These are phyloP conservation scores for Neopestalotiopsis clavispora DNA, from an alignment of 2,329 filamentous ascomycete species.

Conservation along the genomic window DNA sequence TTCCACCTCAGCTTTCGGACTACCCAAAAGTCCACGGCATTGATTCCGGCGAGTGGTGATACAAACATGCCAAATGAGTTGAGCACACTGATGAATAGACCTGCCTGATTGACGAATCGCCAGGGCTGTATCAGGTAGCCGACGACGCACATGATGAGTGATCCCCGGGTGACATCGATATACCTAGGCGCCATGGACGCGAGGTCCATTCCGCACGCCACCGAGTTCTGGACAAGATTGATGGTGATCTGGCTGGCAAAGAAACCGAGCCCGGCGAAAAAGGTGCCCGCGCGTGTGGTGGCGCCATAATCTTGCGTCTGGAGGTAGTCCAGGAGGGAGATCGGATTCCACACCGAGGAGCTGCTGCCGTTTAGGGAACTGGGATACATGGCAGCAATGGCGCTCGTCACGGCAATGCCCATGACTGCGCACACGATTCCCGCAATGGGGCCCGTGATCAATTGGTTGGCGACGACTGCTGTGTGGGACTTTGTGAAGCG, in stretches of 20 bases:
- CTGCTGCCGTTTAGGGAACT: constrained; percentile 2
- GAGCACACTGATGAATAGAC: constrained; percentile 18
- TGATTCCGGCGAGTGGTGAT: constrained; percentile 22
- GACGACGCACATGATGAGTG: constrained; percentile 23
- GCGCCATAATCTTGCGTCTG: constrained; percentile 19
- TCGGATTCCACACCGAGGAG: constrained; percentile 20
- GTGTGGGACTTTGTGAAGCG: constrained; percentile 16
- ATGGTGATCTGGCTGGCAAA: constrained; percentile 22
- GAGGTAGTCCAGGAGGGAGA: constrained; percentile 18
- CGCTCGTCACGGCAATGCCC: constrained; percentile 21
- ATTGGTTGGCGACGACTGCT: constrained; percentile 11
- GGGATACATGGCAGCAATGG: constrained; percentile 16
- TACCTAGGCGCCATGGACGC: constrained; percentile 24
- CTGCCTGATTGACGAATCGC: constrained; percentile 18
- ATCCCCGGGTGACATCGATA: constrained; percentile 22
- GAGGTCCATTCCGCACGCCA: constrained; percentile 22
- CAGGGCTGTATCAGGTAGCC: constrained; percentile 21
- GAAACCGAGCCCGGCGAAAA: constrained; percentile 23
- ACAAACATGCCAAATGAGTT: constrained; percentile 20
- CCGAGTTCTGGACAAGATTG: constrained; percentile 19
- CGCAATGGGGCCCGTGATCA: constrained; percentile 15
- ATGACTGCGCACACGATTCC: constrained; percentile 16
- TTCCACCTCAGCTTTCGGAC: constrained; percentile 23
- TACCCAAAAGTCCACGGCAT: constrained; percentile 25
- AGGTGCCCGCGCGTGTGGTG: constrained; percentile 20